Evolutionary conservation across 2,329 filamentous ascomycete species (phyloP).

Genomic region (Xylaria sp.): DNA sequence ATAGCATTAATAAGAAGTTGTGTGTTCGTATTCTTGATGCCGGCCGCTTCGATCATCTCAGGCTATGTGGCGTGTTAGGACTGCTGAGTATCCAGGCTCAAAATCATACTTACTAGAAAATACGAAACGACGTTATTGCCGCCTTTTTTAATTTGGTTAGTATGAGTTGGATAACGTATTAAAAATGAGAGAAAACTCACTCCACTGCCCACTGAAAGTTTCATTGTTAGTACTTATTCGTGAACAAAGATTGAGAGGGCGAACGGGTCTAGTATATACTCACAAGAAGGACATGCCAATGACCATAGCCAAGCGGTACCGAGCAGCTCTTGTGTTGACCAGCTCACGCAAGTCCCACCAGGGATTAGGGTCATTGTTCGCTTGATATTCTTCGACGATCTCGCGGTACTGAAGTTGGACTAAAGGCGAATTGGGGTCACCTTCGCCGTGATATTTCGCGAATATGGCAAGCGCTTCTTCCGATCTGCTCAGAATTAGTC

Average conservation of each 20-base stretch:
- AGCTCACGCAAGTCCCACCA: conserved; percentile 70
- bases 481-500: conserved; percentile 46
- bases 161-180: not conserved
- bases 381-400: conserved; percentile 61
- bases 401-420: conserved; percentile 68
- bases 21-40: conserved; percentile 53
- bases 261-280: conserved; percentile 1
- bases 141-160: conserved; percentile 18
- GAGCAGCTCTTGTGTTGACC: conserved; percentile 57
- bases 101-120: conserved; percentile 47
- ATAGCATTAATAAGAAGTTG: conserved; percentile 57
- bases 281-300: conserved; percentile 62
- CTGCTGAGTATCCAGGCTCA: not conserved
- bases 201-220: conserved; percentile 54
- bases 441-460: conserved; percentile 69
- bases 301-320: conserved; percentile 62
- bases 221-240: conserved; percentile 8
- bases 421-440: conserved; percentile 60
- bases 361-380: conserved; percentile 63
- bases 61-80: conserved; percentile 44
- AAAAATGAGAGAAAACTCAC: conserved; percentile 22
- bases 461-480: conserved; percentile 67
- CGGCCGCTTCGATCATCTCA: conserved; percentile 55
- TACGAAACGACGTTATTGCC: conserved; percentile 58
- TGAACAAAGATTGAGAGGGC: not conserved